Evolutionary conservation across 1,284 basidiomycete genomes (phyloP), one percentile per base, ranked within the genome.

Genomic region (Anthracocystis walkeri): DNA sequence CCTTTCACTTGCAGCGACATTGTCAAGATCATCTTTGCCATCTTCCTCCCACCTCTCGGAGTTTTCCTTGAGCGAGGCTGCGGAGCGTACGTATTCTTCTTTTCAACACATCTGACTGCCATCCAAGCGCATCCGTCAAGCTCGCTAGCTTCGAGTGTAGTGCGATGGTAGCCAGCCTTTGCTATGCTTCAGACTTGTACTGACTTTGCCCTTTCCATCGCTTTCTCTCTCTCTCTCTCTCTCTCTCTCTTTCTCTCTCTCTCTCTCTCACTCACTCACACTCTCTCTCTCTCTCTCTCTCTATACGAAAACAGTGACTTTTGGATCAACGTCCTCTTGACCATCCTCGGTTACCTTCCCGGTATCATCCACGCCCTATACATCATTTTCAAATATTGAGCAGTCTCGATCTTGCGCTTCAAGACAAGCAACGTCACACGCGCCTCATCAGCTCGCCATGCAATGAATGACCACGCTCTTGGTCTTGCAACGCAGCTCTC

Each of bases 321-420:
- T 51, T 73, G 65, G 65, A 65, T 79, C 64, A 75, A 77, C 73
- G 71, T 81, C 49, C 64, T 80, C 45, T 65, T 79, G 58, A 79
- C 75, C 56, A 81, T 81, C 53, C 78, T 81, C 40, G 79, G 79
- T 66, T 81, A 71, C 57, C 20, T 72, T 25, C 73, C 79, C 23
- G 79, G 79, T 64, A 81, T 81, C 76, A 75, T 81, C 64, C 78
- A 80, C 76, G 79, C 79, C 40, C 69, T 81, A 45, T 81, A 81
- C 77, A 72, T 81, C 63, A 81, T 81, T 65, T 74, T 81, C 77
- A 79, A 76, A 60, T 79, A 78, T 51, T 79, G 62, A 71, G 66
- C 57, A 59, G 16, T 6, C 35, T 14, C n/a, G n/a, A 23, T 31
- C 25, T 50, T 35, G 14, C 49, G 16, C 21, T 45, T 25, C 33